These are phyloP conservation scores for Nannizzia gypsea DNA, from an alignment of 2,329 filamentous ascomycete genomes.

Conservation along the genomic window DNA sequence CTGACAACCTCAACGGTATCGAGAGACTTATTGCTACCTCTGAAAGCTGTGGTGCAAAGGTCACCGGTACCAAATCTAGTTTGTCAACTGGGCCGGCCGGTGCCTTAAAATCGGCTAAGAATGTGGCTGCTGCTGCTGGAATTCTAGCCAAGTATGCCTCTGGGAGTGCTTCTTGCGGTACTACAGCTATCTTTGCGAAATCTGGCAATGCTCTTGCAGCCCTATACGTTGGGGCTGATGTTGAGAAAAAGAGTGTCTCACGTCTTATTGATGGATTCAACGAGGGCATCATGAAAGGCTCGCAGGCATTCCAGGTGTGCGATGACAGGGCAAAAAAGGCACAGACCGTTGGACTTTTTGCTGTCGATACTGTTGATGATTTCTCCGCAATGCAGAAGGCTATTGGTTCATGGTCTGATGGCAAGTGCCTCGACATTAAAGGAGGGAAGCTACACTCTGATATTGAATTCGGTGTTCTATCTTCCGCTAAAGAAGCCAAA, in stretches of 20 bases:
- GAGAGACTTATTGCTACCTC: too few relatives aligned
- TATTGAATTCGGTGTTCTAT: too few relatives aligned
- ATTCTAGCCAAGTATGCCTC: background rate
- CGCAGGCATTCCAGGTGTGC: conserved; percentile 2
- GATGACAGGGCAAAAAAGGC: background rate
- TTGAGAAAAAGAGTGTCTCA: too few relatives aligned
- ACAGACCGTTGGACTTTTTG: conserved; percentile 7
- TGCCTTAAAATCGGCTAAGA: background rate
- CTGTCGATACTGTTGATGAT: background rate
- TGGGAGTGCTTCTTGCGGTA: background rate
- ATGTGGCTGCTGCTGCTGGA: background rate
- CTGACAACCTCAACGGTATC: too few relatives aligned
- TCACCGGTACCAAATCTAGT: background rate
- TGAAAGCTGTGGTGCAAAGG: too few relatives aligned
- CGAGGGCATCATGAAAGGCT: background rate
- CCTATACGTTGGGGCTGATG: too few relatives aligned
- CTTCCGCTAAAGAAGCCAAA: too few relatives aligned
- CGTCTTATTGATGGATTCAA: background rate
- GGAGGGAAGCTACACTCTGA: too few relatives aligned
- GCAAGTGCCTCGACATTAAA: background rate
- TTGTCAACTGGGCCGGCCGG: background rate
- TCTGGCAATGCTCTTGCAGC: background rate
- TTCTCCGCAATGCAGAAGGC: conserved; percentile 5
- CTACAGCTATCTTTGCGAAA: background rate
- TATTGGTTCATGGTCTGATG: background rate